Percentiles rank a stretch among this genome's conserved stretches.
Evolutionary conservation across 2,329 filamentous ascomycete genomes (phyloP).

Genomic region (Fusarium drepaniforme): DNA sequence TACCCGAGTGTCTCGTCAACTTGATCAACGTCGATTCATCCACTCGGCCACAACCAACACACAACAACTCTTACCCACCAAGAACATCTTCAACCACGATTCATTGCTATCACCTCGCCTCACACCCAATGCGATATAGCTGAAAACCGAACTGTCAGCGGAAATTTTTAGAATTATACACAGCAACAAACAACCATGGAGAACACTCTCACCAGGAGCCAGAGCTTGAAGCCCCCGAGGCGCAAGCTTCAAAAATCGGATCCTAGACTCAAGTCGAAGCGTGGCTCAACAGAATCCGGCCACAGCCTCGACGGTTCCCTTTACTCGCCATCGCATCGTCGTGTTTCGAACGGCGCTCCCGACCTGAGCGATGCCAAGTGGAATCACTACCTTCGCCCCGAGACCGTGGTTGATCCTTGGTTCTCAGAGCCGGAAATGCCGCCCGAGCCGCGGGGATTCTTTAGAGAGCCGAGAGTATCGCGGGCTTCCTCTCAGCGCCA

Average conservation of each 20-base stretch:
- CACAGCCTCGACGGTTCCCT: conserved; percentile 30
- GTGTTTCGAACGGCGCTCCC: conserved; percentile 36
- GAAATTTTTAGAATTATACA: conserved; percentile 12
- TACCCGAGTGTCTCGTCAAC: conserved; percentile 13
- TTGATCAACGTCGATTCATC: conserved; percentile 23
- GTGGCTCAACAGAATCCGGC: conserved; percentile 43
- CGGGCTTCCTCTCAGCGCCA: conserved; percentile 31
- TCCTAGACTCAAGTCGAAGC: conserved; percentile 44
- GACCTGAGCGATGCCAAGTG: conserved; percentile 47
- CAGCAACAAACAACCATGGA: conserved; percentile 16
- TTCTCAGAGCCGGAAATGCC: conserved; percentile 33
- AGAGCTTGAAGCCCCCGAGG: conserved; percentile 42
- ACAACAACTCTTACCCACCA: conserved; percentile 6
- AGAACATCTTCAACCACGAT: conserved; percentile 23
- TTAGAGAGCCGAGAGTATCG: conserved; percentile 21
- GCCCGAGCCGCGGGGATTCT: conserved; percentile 30
- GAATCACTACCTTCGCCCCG: conserved; percentile 44
- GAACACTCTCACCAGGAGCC: conserved; percentile 20
- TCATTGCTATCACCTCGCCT: conserved; percentile 9
- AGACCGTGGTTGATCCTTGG: conserved; percentile 33
- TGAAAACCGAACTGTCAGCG: conserved; percentile 11
- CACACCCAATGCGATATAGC: conserved; percentile 24
- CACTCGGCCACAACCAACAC: conserved; percentile 10
- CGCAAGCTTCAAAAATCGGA: conserved; percentile 49
- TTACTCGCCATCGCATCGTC: conserved; percentile 35